Evolutionary conservation across 306 rosid genomes (phyloP), one percentile per base, ranked within the genome.

Genomic region (Castanea sativa): DNA sequence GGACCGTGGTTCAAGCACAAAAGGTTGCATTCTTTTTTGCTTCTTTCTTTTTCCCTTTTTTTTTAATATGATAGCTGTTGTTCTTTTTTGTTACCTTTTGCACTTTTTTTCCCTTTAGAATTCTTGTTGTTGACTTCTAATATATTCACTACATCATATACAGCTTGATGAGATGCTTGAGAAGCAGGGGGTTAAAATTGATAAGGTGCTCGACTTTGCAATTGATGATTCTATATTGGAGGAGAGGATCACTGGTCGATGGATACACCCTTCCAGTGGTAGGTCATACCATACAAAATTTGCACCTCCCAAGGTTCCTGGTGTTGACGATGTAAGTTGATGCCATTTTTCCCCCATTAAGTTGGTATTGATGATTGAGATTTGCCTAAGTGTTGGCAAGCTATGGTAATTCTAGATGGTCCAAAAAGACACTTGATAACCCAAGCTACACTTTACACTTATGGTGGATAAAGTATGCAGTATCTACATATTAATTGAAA

Each of bases 221-320:
- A 85, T 92, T 81, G 95, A 92, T 55, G 99, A 94, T 29, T 55
- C 95, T 30, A 80, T 94, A 55, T 91, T 94, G 58, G 99, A 94
- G 87, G 99, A 94, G 86, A 82, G 97, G 85, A 94, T 94, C 70
- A 92, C 97, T 29, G 97, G 97, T 60, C 93, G 97, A 38, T 94
- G 99, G 99, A 92, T 92, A 76, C 99, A 94, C 87, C 93, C 97
- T 19, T 78, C 93, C 35, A 94, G 99, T 83, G 99, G 99, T 69
- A 88, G 97, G 83, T 89, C 90, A 57, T 94, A 94, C 82, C 99
- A 94, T 83, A 90, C 95, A 1, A 94, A 91, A 86, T 94, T 88
- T 85, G 93, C 97, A 25, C 99, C 97, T 69, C 93, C 99, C 23
- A 94, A 88, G 89, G 78, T 57, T 77, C 79, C 91, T 23, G 97